Percentiles rank a stretch among this genome's conserved stretches.
phyloP scores from a whole-genome alignment of 192 early-diverging fungal species.

The Gaertneriomyces sp. region DNA sequence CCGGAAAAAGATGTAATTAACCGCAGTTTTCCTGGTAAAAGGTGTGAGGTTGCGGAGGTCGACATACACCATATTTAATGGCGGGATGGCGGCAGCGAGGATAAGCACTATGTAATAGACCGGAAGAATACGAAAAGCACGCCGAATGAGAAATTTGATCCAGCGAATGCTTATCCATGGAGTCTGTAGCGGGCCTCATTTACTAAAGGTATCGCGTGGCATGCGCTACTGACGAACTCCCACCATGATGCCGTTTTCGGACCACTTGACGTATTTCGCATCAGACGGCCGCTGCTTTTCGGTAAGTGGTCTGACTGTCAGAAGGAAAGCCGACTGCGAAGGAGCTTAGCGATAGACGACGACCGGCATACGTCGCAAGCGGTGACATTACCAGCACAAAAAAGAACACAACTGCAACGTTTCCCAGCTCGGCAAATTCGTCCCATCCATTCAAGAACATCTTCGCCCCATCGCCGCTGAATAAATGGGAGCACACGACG shows the following conservation, averaged over 20 bases:
- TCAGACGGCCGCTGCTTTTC: conserved; percentile 26
- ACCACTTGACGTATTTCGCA: conserved; percentile 30
- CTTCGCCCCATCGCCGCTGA: conserved; percentile 23
- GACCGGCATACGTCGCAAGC: too few relatives aligned
- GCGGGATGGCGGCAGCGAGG: conserved; percentile 21
- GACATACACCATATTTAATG: conserved; percentile 13
- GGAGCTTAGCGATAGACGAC: too few relatives aligned
- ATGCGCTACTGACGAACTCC: too few relatives aligned
- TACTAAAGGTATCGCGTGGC: too few relatives aligned
- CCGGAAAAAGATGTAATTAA: conserved; percentile 24
- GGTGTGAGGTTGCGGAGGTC: conserved; percentile 16
- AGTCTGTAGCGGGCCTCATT: not conserved
- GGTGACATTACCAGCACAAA: conserved; percentile 18
- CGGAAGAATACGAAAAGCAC: conserved; percentile 33
- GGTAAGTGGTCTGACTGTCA: conserved; percentile 30
- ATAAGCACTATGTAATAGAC: conserved; percentile 30
- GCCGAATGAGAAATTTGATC: conserved; percentile 35
- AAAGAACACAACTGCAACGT: conserved; percentile 33
- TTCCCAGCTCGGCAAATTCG: conserved; percentile 22
- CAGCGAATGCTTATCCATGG: conserved; percentile 32
- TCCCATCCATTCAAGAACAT: conserved; percentile 29
- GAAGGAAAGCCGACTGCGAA: conserved; percentile 27
- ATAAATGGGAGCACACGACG: conserved; percentile 28
- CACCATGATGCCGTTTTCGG: conserved; percentile 17
- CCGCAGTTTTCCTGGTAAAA: conserved; percentile 15